Conservation (phyloP, 2,329 filamentous ascomycete species). For the Paramyrothecium roridum region DNA sequence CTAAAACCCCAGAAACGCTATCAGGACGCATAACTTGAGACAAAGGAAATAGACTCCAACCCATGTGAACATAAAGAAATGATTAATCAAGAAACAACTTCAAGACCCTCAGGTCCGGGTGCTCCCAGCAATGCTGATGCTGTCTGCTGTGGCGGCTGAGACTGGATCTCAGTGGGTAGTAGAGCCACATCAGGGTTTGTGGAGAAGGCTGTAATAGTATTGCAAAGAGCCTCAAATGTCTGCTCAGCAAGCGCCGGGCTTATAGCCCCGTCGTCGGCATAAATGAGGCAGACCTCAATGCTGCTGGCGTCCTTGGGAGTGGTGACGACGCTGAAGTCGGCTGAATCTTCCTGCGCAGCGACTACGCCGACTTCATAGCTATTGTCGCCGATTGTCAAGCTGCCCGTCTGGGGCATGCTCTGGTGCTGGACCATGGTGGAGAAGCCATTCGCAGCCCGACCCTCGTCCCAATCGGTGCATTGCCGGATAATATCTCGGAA, state of each 20-base stretch:
- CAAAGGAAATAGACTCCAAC: too few species aligned
- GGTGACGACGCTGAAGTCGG: slow-evolving; percentile 17
- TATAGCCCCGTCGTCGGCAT: slow-evolving; percentile 5
- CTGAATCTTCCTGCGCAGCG: slow-evolving; percentile 12
- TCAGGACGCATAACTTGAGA: too few species aligned
- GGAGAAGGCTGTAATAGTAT: slow-evolving; percentile 6
- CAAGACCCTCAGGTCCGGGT: too few species aligned
- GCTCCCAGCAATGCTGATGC: too few species aligned
- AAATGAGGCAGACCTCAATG: slow-evolving; percentile 15
- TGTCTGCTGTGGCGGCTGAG: too few species aligned
- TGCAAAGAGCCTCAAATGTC: slow-evolving; percentile 10
- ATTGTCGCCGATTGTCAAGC: slow-evolving; percentile 10
- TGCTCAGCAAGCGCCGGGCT: slow-evolving; percentile 1
- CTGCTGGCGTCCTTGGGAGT: slow-evolving; percentile 9
- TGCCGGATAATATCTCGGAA: slow-evolving; percentile 18
- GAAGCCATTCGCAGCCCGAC: slow-evolving; percentile 10
- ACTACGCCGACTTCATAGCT: slow-evolving; percentile 13
- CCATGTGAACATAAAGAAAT: too few species aligned
- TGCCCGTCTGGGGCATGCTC: slow-evolving; percentile 13
- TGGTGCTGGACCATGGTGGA: slow-evolving; percentile 20
- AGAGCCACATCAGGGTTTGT: background rate
- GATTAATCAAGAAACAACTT: too few species aligned
- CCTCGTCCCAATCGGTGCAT: slow-evolving; percentile 16
- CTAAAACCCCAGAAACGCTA: too few species aligned
- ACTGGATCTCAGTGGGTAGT: too few species aligned